Conservation (phyloP, 2,329 filamentous ascomycete genomes). For the Verticillium isaacii region DNA sequence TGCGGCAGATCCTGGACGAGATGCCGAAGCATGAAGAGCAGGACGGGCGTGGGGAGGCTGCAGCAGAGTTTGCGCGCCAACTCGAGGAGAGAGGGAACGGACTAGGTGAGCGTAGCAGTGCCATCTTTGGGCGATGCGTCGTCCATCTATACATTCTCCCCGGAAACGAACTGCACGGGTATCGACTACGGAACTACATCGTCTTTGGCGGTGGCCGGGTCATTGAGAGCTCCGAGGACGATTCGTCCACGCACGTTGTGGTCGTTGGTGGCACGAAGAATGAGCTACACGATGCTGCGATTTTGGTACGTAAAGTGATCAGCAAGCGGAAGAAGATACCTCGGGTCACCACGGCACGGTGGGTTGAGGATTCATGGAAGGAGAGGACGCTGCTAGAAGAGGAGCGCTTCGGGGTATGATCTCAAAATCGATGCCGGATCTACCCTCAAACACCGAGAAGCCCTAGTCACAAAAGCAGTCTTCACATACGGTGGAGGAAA, state of each 20-base stretch:
- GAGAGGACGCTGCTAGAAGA: constrained; percentile 78
- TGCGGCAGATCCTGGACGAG: constrained; percentile 43
- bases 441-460: neutral
- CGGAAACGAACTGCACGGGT: constrained; percentile 21
- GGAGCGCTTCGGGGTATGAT: constrained; percentile 36
- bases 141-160: constrained; percentile 32
- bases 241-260: constrained; percentile 68
- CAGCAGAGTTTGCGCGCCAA: constrained; percentile 43
- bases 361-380: constrained; percentile 77
- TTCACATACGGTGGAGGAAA: neutral
- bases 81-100: constrained; percentile 53
- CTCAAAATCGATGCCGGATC: neutral
- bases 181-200: constrained; percentile 49
- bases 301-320: constrained; percentile 39
- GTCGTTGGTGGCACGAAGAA: constrained; percentile 37
- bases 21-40: constrained; percentile 46
- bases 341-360: constrained; percentile 62
- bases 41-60: constrained; percentile 31
- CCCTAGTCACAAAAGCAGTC: neutral
- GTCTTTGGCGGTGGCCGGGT: constrained; percentile 65
- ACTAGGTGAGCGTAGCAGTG: constrained; percentile 42
- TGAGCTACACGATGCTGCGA: constrained; percentile 29
- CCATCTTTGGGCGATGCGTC: constrained; percentile 45
- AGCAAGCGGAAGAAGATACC: constrained; percentile 51
- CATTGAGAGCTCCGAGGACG: constrained; percentile 42